Evolutionary conservation across 164 flowering plant genomes (phyloP), one percentile per base, ranked within the genome.

Genomic region (Berberis thunbergii): DNA sequence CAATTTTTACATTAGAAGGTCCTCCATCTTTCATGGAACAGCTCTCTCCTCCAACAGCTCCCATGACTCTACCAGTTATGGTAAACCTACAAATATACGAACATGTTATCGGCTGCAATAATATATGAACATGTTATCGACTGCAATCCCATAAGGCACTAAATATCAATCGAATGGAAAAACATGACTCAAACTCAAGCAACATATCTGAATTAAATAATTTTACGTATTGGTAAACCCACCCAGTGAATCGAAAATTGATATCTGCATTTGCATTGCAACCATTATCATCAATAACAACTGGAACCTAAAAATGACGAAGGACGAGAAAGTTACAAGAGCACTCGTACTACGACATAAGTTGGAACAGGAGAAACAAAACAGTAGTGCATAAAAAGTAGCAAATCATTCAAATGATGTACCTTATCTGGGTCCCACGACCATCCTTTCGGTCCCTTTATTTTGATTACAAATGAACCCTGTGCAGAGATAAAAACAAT

Each of bases 361-460:
- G 7, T 8, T 40, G 60, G 4, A 52, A 3, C 54, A 6, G 54
- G 11, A 52, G 2, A 52, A 52, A 10, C 13, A 50, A 50, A 10
- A 52, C 11, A 52, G 11, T 10, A 4, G 2, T 7, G 4, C 10
- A 7, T 52, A 4, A 11, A 3, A 52, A 52, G 40, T 5, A 57
- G 8, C 40, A 41, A 39, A 8, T 57, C 2, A 10, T 55, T 57
- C 11, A 54, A 73, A 64, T 54, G 3, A 39, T 39, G 40, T 39
- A 89, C 96, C 89, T 86, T 82, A 72, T 86, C 83, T 38, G 97
- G 97, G 45, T 84, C 68, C 97, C 96, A 91, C 43, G 99, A 80
- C 99, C 97, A 95, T 70, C 99, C 99, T 66, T 86, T 86, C 43
- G 97, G 97, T 60, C 97, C 99, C 68, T 79, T 86, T 61, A 95